Conservation (phyloP, 2,329 filamentous ascomycete species). For the Epichloe amarillans region DNA sequence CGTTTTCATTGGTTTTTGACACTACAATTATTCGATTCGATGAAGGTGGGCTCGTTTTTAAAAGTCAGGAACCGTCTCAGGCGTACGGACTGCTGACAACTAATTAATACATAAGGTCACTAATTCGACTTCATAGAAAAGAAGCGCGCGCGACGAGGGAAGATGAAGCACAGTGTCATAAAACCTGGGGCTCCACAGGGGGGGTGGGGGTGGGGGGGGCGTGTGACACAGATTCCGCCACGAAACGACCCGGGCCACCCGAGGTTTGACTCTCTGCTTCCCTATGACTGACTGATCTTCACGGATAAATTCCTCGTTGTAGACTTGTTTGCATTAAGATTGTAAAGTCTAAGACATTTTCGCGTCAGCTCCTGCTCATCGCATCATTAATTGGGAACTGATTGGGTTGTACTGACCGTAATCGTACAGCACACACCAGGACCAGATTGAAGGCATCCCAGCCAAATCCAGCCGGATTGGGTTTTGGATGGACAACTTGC, state of each 20-base stretch:
- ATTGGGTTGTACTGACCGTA: neutral
- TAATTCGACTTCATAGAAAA: neutral
- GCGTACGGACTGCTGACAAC: neutral
- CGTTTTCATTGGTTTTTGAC: neutral
- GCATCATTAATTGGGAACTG: neutral
- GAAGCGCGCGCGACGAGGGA: neutral
- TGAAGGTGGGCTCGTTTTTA: neutral
- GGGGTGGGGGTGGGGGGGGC: too few species aligned
- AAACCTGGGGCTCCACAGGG: neutral
- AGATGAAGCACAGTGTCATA: neutral
- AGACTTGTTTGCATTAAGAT: slow-evolving; percentile 10
- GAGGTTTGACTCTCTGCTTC: neutral
- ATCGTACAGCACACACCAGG: neutral
- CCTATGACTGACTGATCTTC: neutral
- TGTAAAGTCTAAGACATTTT: slow-evolving; percentile 9
- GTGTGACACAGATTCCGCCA: neutral
- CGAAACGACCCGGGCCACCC: neutral
- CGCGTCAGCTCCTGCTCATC: neutral
- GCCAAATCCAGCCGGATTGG: neutral
- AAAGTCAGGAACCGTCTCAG: neutral
- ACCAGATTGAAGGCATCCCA: neutral
- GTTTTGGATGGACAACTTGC: neutral
- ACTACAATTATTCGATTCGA: neutral
- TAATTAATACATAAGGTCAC: too few species aligned
- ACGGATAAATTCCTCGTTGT: slow-evolving; percentile 4